Conservation (phyloP, 768 basidiomycete species). For the Leccinellum luteum region DNA sequence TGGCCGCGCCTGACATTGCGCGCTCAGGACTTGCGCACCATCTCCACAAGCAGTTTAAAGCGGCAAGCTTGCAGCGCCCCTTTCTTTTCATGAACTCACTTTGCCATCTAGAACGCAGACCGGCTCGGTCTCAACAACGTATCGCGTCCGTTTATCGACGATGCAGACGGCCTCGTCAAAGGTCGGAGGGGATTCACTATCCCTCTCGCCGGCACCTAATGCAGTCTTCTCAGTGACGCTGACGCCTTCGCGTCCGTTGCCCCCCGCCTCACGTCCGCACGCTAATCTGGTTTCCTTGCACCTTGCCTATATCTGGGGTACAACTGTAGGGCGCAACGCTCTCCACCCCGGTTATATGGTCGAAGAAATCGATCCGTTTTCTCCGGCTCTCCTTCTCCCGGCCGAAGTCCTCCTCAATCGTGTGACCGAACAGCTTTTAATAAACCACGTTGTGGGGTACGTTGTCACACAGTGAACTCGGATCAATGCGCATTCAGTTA, state of each 20-base stretch:
- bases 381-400: slow-evolving; percentile 53
- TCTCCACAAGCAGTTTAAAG: slow-evolving; percentile 48
- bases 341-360: too few relatives aligned
- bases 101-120: slow-evolving; percentile 49
- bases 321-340: slow-evolving; percentile 7
- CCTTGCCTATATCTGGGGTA: slow-evolving; percentile 42
- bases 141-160: slow-evolving; percentile 50
- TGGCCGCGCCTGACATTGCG: slow-evolving; percentile 40
- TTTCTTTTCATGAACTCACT: slow-evolving; percentile 11
- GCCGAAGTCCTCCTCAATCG: slow-evolving; percentile 50
- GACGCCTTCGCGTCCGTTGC: slow-evolving; percentile 38
- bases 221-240: slow-evolving; percentile 35
- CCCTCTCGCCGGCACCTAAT: slow-evolving; percentile 6
- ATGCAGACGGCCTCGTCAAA: slow-evolving; percentile 41
- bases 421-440: slow-evolving; percentile 52
- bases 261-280: slow-evolving; percentile 24
- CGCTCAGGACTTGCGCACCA: slow-evolving; percentile 50
- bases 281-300: slow-evolving; percentile 37
- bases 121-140: slow-evolving; percentile 57
- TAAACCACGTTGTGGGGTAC: slow-evolving; percentile 58
- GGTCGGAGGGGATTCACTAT: slow-evolving; percentile 29
- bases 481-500: slow-evolving; percentile 10
- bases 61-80: slow-evolving; percentile 34
- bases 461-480: slow-evolving; percentile 14
- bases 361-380: slow-evolving; percentile 48